Conservation (phyloP, 108 stramenopile genomes). For the Aurantiochytrium sp. region DNA sequence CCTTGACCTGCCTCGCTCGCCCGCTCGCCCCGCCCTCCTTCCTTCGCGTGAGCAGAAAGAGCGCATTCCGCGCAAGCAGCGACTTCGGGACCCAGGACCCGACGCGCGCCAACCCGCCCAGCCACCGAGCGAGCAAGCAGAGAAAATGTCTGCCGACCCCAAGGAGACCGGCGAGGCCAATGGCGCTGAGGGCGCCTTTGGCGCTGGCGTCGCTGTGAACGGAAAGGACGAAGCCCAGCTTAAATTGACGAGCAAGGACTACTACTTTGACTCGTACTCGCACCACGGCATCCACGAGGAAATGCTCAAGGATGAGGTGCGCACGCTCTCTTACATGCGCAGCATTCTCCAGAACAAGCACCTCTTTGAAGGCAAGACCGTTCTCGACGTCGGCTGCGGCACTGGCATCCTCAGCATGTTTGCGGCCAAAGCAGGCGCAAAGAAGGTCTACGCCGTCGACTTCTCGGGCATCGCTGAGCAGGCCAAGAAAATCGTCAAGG, state of each 20-base stretch:
- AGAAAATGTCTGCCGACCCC: background rate
- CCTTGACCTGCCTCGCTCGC: too few species aligned
- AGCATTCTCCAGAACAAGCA: constrained; percentile 47
- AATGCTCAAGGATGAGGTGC: constrained; percentile 56
- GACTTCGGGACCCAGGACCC: too few species aligned
- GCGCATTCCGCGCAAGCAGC: too few species aligned
- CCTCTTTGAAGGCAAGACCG: constrained; percentile 53
- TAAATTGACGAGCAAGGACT: constrained; percentile 7
- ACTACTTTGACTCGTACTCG: constrained; percentile 33
- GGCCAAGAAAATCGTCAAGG: constrained; percentile 47
- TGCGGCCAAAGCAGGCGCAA: constrained; percentile 52
- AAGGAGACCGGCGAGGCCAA: background rate
- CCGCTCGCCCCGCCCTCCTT: too few species aligned
- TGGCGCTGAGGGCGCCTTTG: background rate
- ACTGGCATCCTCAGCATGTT: constrained; percentile 60
- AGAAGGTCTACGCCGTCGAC: constrained; percentile 52
- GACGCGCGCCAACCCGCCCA: too few species aligned
- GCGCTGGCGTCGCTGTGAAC: background rate
- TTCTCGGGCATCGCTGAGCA: constrained; percentile 45
- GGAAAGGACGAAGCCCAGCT: background rate
- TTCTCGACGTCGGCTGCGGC: constrained; percentile 58
- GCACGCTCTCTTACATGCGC: constrained; percentile 53
- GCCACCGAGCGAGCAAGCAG: too few species aligned
- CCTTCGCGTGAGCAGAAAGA: too few species aligned
- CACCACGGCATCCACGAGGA: constrained; percentile 58